These are phyloP conservation scores for Sporothrix dimorphospora DNA, from an alignment of 2,329 filamentous ascomycete genomes.

Conservation along the genomic window DNA sequence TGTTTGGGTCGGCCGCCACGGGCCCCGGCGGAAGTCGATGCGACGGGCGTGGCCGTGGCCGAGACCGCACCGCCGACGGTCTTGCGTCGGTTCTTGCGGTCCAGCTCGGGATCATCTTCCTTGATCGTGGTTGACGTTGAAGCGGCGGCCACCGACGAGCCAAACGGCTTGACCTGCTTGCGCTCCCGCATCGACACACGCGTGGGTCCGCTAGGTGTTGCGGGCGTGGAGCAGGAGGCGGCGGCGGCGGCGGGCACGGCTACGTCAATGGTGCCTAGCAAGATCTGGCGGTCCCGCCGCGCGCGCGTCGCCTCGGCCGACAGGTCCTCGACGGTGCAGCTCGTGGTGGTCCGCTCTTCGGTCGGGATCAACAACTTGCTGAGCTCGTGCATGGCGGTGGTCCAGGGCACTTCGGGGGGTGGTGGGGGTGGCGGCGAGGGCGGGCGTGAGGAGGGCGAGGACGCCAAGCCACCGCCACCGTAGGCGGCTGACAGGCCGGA, in stretches of 20 bases:
- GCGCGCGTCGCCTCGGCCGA: conserved; percentile 67
- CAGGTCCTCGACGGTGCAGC: conserved; percentile 77
- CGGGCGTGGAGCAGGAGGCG: conserved; percentile 31
- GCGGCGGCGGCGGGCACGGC: not conserved
- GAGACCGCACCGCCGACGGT: conserved; percentile 60
- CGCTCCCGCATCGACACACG: conserved; percentile 76
- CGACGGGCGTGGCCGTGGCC: not conserved
- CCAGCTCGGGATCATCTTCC: conserved; percentile 48
- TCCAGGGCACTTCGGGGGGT: conserved; percentile 83
- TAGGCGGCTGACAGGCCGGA: conserved; percentile 55
- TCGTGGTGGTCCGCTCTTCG: conserved; percentile 69
- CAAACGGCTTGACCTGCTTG: conserved; percentile 60
- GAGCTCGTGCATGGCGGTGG: conserved; percentile 78
- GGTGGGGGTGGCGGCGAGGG: conserved; percentile 64
- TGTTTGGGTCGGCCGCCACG: conserved; percentile 40
- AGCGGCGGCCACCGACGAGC: conserved; percentile 39
- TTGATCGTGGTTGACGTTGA: conserved; percentile 42
- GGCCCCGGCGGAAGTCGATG: not conserved
- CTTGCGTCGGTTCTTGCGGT: conserved; percentile 57
- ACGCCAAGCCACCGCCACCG: conserved; percentile 32
- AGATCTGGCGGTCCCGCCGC: conserved; percentile 65
- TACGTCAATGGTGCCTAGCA: conserved; percentile 30
- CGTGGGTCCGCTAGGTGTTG: conserved; percentile 49
- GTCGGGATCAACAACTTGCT: conserved; percentile 80
- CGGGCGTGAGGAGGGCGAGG: conserved; percentile 38